These are phyloP conservation scores for Stromatinia cepivora DNA, from an alignment of 2,329 filamentous ascomycete genomes.

Conservation along the genomic window DNA sequence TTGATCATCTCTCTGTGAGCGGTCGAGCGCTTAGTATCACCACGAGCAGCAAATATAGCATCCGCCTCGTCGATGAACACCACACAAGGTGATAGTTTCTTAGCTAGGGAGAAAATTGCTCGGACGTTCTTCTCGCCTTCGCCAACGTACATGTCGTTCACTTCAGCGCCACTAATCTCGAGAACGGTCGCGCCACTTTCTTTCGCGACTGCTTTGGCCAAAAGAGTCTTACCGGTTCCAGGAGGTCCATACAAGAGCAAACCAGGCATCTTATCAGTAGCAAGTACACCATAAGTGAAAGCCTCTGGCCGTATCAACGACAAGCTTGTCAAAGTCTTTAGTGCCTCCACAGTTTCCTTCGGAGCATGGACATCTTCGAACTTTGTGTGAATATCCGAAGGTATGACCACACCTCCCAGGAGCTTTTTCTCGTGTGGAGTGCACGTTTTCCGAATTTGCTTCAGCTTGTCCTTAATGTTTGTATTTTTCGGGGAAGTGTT, in stretches of 20 bases:
- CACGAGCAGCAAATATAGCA: constrained; percentile 79
- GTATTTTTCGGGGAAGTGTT: constrained; percentile 40
- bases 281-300: constrained; percentile 93
- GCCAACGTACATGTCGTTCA: constrained; percentile 96
- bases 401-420: constrained; percentile 77
- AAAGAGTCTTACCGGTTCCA: constrained; percentile 72
- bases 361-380: constrained; percentile 87
- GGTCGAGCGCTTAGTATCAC: constrained; percentile 36
- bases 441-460: constrained; percentile 55
- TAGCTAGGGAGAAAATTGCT: constrained; percentile 86
- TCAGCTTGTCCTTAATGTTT: constrained; percentile 46
- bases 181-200: constrained; percentile 72
- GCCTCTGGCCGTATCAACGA: constrained; percentile 86
- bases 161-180: constrained; percentile 84
- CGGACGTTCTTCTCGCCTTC: constrained; percentile 95
- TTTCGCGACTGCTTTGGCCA: constrained; percentile 69
- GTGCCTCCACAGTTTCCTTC: constrained; percentile 76
- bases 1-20: constrained; percentile 86
- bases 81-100: constrained; percentile 86
- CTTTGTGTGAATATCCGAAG: constrained; percentile 78
- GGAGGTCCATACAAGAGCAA: constrained; percentile 86
- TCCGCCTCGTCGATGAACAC: constrained; percentile 98
- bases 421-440: constrained; percentile 82
- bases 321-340: constrained; percentile 85
- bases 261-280: constrained; percentile 86